Percentiles rank a stretch among this genome's conserved stretches.
These are phyloP conservation scores for Blastobotrys raffinosifermentans DNA, from an alignment of 1,139 yeast species.

Conservation along the genomic window DNA sequence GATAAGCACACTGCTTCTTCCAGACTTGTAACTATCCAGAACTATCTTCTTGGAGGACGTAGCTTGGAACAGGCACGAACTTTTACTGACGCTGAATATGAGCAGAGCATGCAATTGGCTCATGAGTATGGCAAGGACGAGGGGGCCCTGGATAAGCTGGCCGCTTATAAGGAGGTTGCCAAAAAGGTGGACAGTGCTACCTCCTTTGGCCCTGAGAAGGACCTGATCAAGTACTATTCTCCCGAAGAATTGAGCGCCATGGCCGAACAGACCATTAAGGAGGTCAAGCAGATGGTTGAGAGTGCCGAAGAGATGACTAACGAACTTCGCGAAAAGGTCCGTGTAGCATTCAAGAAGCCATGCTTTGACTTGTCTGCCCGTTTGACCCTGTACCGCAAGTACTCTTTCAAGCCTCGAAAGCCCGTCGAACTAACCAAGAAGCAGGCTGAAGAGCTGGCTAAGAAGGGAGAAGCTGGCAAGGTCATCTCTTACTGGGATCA, in stretches of 20 bases:
- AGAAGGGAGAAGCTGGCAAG: conserved; percentile 36
- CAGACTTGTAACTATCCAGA: conserved; percentile 43
- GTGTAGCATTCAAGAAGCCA: conserved; percentile 33
- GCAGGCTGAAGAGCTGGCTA: conserved; percentile 32
- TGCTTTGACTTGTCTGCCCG: conserved; percentile 38
- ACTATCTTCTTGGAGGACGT: conserved; percentile 43
- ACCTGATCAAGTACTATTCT: conserved; percentile 18
- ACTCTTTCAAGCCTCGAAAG: conserved; percentile 36
- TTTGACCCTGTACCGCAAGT: conserved; percentile 37
- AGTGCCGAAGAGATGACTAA: conserved; percentile 16
- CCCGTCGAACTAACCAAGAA: conserved; percentile 16
- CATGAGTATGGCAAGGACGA: conserved; percentile 34
- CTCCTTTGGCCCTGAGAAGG: conserved; percentile 21
- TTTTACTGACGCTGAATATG: conserved; percentile 48
- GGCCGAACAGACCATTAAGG: conserved; percentile 27
- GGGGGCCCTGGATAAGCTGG: conserved; percentile 27
- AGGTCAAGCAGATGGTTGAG: conserved; percentile 15
- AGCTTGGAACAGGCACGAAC: conserved; percentile 46
- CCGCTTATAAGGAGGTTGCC: conserved; percentile 32
- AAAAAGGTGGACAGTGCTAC: conserved; percentile 20
- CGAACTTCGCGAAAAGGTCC: conserved; percentile 28
- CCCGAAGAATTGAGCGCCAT: conserved; percentile 32
- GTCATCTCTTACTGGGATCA: conserved; percentile 47
- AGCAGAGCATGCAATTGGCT: conserved; percentile 46
- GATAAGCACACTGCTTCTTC: conserved; percentile 3